These are phyloP conservation scores for Verticillium zaregamsianum DNA, from an alignment of 2,329 filamentous ascomycete genomes.

Conservation along the genomic window DNA sequence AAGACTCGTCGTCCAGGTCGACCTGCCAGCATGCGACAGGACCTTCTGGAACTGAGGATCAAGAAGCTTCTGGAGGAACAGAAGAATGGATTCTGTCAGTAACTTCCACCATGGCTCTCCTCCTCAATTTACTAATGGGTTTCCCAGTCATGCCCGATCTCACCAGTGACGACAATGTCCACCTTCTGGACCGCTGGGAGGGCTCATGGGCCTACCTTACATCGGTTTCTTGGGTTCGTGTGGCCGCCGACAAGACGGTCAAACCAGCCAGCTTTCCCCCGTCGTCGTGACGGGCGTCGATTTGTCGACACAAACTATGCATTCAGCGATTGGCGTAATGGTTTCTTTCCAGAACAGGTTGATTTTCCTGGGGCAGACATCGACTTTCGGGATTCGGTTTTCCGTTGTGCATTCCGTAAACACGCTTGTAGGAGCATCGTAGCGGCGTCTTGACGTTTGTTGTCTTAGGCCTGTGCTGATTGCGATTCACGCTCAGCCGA, in stretches of 20 bases:
- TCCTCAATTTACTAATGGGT: conserved; percentile 11
- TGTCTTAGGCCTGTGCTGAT: conserved; percentile 5
- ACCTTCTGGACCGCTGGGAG: conserved; percentile 69
- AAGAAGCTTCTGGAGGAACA: conserved; percentile 73
- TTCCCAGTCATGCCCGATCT: conserved; percentile 69
- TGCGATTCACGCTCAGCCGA: not conserved
- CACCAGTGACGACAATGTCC: conserved; percentile 59
- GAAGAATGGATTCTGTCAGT: conserved; percentile 73
- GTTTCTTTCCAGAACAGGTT: not conserved
- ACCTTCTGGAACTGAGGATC: conserved; percentile 69
- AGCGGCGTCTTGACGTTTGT: not conserved
- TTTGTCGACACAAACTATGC: not conserved
- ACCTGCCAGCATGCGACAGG: conserved; percentile 72
- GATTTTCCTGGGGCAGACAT: not conserved
- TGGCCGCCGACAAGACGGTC: conserved; percentile 61
- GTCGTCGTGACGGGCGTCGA: conserved; percentile 5
- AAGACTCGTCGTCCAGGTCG: conserved; percentile 72
- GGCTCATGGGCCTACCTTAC: conserved; percentile 79
- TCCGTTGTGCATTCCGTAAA: conserved; percentile 3
- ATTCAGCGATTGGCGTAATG: not conserved
- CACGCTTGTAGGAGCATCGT: conserved; percentile 1
- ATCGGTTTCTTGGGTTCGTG: conserved; percentile 70
- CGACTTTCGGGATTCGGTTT: not conserved
- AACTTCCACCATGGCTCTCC: not conserved
- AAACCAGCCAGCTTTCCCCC: conserved; percentile 74